Conservation (phyloP, 1,284 basidiomycete species). For the Meira nashicola region DNA sequence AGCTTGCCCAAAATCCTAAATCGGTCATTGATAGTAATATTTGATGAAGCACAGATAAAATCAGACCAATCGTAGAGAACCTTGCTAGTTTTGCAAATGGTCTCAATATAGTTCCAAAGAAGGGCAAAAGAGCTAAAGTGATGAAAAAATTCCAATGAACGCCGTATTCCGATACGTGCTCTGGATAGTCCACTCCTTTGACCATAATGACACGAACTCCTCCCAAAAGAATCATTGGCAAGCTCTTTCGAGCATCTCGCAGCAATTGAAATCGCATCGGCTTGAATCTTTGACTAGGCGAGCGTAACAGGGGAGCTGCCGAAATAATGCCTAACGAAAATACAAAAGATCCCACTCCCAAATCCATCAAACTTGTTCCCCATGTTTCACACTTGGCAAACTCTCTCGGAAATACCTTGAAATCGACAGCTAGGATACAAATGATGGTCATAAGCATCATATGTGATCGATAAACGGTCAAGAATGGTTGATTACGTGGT, state of each 20-base stretch:
- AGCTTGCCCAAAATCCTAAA: slow-evolving; percentile 33
- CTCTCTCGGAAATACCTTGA: slow-evolving; percentile 69
- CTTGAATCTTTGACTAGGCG: slow-evolving; percentile 17
- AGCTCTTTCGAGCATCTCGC: slow-evolving; percentile 59
- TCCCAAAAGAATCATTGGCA: slow-evolving; percentile 72
- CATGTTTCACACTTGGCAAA: slow-evolving; percentile 91
- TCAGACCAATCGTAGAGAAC: slow-evolving; percentile 64
- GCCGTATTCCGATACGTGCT: slow-evolving; percentile 93
- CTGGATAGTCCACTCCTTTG: slow-evolving; percentile 89
- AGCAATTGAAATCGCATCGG: slow-evolving; percentile 22
- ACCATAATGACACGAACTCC: slow-evolving; percentile 75
- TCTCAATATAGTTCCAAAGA: slow-evolving; percentile 63
- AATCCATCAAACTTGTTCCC: slow-evolving; percentile 87
- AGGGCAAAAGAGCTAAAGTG: slow-evolving; percentile 76
- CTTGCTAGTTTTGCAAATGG: slow-evolving; percentile 60
- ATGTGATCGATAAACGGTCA: slow-evolving; percentile 85
- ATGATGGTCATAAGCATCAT: slow-evolving; percentile 91
- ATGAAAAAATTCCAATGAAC: slow-evolving; percentile 99
- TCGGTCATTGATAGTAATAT: slow-evolving; percentile 15
- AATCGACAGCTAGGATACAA: slow-evolving; percentile 93
- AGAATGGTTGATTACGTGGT: slow-evolving; percentile 56
- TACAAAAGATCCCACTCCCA: slow-evolving; percentile 92
- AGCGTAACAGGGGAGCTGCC: slow-evolving; percentile 62
- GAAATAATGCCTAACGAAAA: slow-evolving; percentile 89
- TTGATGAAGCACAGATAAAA: slow-evolving; percentile 54